These are phyloP conservation scores for Mycoemilia scoparia DNA, from an alignment of 192 early-diverging fungal species.

Conservation along the genomic window DNA sequence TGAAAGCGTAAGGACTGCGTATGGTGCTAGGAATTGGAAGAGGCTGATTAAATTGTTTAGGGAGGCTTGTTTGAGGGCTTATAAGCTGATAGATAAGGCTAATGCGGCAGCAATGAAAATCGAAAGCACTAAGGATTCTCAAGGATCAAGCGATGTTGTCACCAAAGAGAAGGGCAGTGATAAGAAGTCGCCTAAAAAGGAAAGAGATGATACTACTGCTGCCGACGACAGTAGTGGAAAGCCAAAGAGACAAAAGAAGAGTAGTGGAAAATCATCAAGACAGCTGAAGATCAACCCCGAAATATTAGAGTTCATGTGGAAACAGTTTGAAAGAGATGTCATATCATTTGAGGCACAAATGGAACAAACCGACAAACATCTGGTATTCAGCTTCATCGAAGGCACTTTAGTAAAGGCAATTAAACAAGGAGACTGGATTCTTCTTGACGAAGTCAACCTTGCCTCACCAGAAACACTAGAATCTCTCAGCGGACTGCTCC, in stretches of 20 bases:
- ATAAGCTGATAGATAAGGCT: slow-evolving; percentile 6
- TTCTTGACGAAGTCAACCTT: slow-evolving; percentile 95
- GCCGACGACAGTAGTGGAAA: slow-evolving; percentile 2
- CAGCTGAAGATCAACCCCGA: slow-evolving; percentile 1
- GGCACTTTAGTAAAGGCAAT: slow-evolving; percentile 83
- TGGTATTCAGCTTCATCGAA: slow-evolving; percentile 88
- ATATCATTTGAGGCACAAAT: slow-evolving; percentile 58
- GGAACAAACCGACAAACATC: slow-evolving; percentile 43
- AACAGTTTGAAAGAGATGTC: slow-evolving; percentile 41
- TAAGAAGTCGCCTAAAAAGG: no score
- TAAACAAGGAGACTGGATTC: slow-evolving; percentile 80
- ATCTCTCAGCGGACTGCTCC: slow-evolving; percentile 72
- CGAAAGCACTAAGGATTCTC: slow-evolving; percentile 11
- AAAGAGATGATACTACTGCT: slow-evolving; percentile 9
- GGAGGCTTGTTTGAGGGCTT: slow-evolving; percentile 31
- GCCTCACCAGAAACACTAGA: slow-evolving; percentile 92
- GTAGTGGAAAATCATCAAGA: slow-evolving; percentile 10
- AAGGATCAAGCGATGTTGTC: slow-evolving; percentile 16
- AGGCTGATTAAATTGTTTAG: slow-evolving; percentile 53
- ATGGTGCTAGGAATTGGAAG: slow-evolving; percentile 65
- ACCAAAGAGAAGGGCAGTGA: no score
- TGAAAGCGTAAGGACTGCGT: slow-evolving; percentile 54
- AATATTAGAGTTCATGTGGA: slow-evolving; percentile 49
- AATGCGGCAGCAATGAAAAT: neutral
- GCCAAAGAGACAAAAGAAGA: slow-evolving; percentile 11